These are phyloP conservation scores for Nicotiana undulata DNA, from an alignment of 257 asterid species.

Conservation along the genomic window DNA sequence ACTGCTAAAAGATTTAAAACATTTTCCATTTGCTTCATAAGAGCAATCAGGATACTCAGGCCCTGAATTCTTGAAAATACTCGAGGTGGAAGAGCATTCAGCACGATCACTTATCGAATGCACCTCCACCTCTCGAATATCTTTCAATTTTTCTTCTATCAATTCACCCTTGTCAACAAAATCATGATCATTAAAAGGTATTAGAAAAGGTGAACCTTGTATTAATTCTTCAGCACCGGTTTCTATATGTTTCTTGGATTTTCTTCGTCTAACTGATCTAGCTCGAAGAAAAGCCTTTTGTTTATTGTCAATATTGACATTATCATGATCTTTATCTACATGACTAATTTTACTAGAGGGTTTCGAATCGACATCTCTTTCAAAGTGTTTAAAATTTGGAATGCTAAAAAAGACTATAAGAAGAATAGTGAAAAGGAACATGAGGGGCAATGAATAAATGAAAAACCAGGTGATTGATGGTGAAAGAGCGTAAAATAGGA, in stretches of 20 bases:
- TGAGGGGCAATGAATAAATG: slow-evolving; percentile 33
- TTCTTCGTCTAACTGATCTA: slow-evolving; percentile 61
- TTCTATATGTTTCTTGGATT: slow-evolving; percentile 25
- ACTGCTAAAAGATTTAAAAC: neutral
- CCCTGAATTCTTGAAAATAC: neutral
- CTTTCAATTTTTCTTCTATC: slow-evolving; percentile 40
- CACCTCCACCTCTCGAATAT: slow-evolving; percentile 46
- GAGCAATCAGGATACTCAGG: neutral
- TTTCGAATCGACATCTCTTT: slow-evolving; percentile 8
- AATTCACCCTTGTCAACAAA: slow-evolving; percentile 38
- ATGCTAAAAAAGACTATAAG: slow-evolving; percentile 15
- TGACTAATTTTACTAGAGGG: neutral
- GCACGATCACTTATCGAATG: slow-evolving; percentile 5
- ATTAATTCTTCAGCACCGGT: slow-evolving; percentile 20
- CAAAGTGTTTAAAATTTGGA: slow-evolving; percentile 6
- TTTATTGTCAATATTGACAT: neutral
- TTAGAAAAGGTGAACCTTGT: slow-evolving; percentile 29
- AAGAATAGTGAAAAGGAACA: slow-evolving; percentile 17
- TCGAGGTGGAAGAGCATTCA: slow-evolving; percentile 11
- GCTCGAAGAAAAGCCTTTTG: slow-evolving; percentile 35
- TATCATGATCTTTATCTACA: neutral
- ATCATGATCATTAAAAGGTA: slow-evolving; percentile 14
- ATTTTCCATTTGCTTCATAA: neutral
- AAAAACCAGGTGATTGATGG: slow-evolving; percentile 55
- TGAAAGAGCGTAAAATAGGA: slow-evolving; percentile 32